These are phyloP conservation scores for Skeletonema costatum DNA, from an alignment of 108 stramenopile genomes.

Conservation along the genomic window DNA sequence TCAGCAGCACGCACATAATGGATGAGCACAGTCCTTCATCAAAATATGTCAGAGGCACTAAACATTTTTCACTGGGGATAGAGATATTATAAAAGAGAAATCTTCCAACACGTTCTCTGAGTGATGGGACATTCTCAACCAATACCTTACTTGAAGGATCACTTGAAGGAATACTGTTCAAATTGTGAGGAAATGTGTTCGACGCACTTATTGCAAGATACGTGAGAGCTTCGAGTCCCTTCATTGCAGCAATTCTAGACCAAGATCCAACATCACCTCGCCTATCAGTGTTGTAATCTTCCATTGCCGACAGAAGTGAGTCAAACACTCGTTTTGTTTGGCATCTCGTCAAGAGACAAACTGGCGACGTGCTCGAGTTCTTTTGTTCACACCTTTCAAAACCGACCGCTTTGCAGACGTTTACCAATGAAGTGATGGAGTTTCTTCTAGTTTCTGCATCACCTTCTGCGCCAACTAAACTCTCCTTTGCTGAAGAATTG, in stretches of 20 bases:
- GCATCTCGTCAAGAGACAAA: constrained; percentile 16
- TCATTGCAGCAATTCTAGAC: constrained; percentile 92
- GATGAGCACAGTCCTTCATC: constrained; percentile 40
- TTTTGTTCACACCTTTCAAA: constrained; percentile 19
- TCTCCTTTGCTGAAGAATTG: constrained; percentile 53
- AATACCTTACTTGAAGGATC: not conserved
- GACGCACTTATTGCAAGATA: constrained; percentile 44
- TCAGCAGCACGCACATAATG: constrained; percentile 71
- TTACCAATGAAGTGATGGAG: constrained; percentile 73
- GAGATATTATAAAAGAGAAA: not conserved
- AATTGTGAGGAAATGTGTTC: constrained; percentile 27
- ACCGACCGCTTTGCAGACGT: constrained; percentile 70
- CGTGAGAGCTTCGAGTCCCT: constrained; percentile 69
- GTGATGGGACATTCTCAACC: constrained; percentile 18
- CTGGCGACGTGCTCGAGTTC: constrained; percentile 2
- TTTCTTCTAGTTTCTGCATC: constrained; percentile 98
- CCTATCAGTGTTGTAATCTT: constrained; percentile 96
- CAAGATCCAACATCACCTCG: constrained; percentile 99
- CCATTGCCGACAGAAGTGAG: constrained; percentile 71
- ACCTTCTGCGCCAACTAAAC: constrained; percentile 72
- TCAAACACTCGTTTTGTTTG: constrained; percentile 68
- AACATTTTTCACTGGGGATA: not conserved
- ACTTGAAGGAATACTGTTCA: not conserved
- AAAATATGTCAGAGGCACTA: constrained; percentile 17
- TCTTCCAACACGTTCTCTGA: constrained; percentile 13